phyloP scores from a whole-genome alignment of 768 basidiomycete species.

The Pisolithus albus region DNA sequence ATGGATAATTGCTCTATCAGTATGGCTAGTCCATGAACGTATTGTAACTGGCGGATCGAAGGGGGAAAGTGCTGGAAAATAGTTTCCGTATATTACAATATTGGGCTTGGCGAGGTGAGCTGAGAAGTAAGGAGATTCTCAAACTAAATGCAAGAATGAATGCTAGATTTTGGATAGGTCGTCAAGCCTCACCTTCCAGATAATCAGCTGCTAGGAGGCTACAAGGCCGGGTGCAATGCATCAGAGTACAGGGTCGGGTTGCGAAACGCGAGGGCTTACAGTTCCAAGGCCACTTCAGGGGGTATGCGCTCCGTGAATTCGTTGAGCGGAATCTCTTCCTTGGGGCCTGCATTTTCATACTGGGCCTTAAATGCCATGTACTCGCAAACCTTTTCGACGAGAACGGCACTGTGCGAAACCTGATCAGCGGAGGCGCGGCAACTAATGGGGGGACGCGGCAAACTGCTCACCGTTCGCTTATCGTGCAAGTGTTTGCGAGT shows the following conservation, averaged over 20 bases:
- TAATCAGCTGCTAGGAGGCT: constrained; percentile 62
- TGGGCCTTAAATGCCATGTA: constrained; percentile 83
- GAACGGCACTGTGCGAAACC: constrained; percentile 41
- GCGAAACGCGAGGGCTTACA: constrained; percentile 50
- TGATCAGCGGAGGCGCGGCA: not conserved
- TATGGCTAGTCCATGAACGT: too few species aligned
- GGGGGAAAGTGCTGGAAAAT: too few species aligned
- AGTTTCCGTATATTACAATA: too few species aligned
- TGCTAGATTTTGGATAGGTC: constrained; percentile 3
- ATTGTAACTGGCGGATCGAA: too few species aligned
- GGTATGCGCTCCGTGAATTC: constrained; percentile 81
- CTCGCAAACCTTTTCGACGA: constrained; percentile 84
- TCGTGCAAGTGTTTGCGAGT: constrained; percentile 56
- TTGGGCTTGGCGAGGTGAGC: too few species aligned
- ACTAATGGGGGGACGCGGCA: not conserved
- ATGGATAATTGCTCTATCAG: too few species aligned
- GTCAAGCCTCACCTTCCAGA: constrained; percentile 46
- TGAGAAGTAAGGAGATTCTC: not conserved
- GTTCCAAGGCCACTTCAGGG: constrained; percentile 81
- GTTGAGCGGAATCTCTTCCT: constrained; percentile 68
- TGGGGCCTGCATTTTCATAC: constrained; percentile 61
- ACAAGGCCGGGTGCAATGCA: constrained; percentile 7
- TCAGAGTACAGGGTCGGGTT: constrained; percentile 7
- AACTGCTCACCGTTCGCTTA: constrained; percentile 58
- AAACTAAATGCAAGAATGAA: constrained; percentile 5